Conservation (phyloP, 495 filamentous ascomycete species). For the Apodospora peruviana region DNA sequence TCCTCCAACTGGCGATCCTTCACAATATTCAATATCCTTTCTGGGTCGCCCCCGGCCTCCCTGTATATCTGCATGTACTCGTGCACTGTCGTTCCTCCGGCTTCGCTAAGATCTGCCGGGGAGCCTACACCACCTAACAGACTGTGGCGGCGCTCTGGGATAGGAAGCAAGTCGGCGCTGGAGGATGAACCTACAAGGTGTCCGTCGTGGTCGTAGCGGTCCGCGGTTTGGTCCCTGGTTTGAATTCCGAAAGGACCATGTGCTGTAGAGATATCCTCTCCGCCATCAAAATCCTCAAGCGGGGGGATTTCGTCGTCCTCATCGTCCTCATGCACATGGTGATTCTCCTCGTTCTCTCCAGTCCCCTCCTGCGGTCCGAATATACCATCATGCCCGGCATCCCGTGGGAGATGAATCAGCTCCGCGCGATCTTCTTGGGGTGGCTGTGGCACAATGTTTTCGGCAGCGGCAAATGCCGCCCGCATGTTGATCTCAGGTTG, state of each 20-base stretch:
- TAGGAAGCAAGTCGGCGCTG: not conserved
- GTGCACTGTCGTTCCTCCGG: slow-evolving; percentile 23
- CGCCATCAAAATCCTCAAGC: not conserved
- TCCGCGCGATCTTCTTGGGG: slow-evolving; percentile 16
- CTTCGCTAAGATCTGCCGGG: not conserved
- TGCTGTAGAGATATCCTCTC: not conserved
- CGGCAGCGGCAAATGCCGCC: slow-evolving; percentile 46
- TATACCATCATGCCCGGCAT: slow-evolving; percentile 11
- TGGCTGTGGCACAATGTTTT: slow-evolving; percentile 43
- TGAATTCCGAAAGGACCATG: not conserved
- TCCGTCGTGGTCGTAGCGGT: not conserved
- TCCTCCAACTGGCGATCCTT: slow-evolving; percentile 53
- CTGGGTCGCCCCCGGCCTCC: slow-evolving; percentile 52
- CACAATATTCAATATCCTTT: slow-evolving; percentile 56
- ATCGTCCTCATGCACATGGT: slow-evolving; percentile 14
- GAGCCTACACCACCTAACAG: not conserved
- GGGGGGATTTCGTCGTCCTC: not conserved
- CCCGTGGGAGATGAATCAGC: slow-evolving; percentile 5
- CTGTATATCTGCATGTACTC: slow-evolving; percentile 48
- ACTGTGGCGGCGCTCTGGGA: not conserved
- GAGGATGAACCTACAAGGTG: not conserved
- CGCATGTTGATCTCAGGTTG: slow-evolving; percentile 72
- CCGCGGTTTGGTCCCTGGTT: too few species aligned
- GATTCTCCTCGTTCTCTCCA: slow-evolving; percentile 8
- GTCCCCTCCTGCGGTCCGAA: slow-evolving; percentile 16